Conservation (phyloP, 495 filamentous ascomycete species). For the Aspergillus coremiiformis region DNA sequence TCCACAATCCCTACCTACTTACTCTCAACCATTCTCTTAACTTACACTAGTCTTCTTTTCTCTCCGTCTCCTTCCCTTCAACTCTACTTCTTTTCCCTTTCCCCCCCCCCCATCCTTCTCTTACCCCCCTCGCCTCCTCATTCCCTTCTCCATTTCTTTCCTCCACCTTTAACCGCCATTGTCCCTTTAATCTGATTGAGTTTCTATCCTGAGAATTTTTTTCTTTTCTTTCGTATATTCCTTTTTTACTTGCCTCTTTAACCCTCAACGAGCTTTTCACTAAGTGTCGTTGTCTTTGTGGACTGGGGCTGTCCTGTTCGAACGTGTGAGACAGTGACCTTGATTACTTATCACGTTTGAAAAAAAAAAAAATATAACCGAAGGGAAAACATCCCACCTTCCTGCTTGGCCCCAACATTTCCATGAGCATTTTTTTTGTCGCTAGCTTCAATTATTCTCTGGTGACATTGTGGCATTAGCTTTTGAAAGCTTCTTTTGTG, state of each 20-base stretch:
- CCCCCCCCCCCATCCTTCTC: conserved; percentile 6
- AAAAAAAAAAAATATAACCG: conserved; percentile 1
- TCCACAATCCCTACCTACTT: neutral
- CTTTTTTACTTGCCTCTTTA: conserved; percentile 12
- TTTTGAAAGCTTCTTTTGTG: conserved; percentile 6
- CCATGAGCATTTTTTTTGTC: neutral
- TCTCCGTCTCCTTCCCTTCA: conserved; percentile 2
- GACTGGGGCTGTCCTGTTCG: conserved; percentile 21
- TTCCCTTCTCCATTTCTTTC: conserved; percentile 7
- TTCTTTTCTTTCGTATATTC: conserved; percentile 13
- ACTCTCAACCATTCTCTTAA: neutral
- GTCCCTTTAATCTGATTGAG: conserved; percentile 15
- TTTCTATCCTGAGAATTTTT: conserved; percentile 16
- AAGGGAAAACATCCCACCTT: conserved; percentile 7
- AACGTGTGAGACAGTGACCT: conserved; percentile 20
- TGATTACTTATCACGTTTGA: conserved; percentile 11
- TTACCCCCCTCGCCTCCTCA: conserved; percentile 6
- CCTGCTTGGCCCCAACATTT: neutral
- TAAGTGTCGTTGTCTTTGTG: conserved; percentile 42
- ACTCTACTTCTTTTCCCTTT: conserved; percentile 3
- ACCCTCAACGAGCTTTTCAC: conserved; percentile 45
- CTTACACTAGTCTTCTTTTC: neutral
- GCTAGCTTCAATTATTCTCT: neutral
- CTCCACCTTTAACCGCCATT: conserved; percentile 12
- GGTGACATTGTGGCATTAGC: neutral